Percentiles rank a stretch among this genome's conserved stretches.
These are phyloP conservation scores for Phycomyces nitens DNA, from an alignment of 192 early-diverging fungal genomes.

Conservation along the genomic window DNA sequence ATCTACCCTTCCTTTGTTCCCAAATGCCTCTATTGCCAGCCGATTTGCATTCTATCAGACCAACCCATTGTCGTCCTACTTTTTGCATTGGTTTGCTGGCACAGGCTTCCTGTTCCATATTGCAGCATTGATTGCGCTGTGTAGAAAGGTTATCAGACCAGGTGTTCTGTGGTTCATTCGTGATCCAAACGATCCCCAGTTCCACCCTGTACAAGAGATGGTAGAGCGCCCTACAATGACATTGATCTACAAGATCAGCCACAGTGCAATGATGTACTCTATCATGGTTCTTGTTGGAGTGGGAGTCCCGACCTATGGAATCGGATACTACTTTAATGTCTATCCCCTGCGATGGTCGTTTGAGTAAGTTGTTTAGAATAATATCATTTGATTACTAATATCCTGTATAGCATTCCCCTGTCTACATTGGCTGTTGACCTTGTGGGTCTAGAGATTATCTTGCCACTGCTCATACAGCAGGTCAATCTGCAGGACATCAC, in stretches of 20 bases:
- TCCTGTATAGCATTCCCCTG: slow-evolving; percentile 37
- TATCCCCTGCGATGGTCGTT: slow-evolving; percentile 67
- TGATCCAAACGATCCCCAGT: slow-evolving; percentile 93
- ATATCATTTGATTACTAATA: background rate
- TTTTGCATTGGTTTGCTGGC: slow-evolving; percentile 90
- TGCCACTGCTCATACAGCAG: slow-evolving; percentile 61
- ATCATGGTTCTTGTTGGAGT: slow-evolving; percentile 72
- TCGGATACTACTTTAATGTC: slow-evolving; percentile 33
- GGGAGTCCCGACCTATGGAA: slow-evolving; percentile 50
- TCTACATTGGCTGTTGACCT: slow-evolving; percentile 78
- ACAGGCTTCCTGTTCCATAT: slow-evolving; percentile 94
- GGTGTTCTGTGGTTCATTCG: slow-evolving; percentile 99
- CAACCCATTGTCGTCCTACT: slow-evolving; percentile 62
- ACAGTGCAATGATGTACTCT: slow-evolving; percentile 83
- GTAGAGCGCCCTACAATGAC: slow-evolving; percentile 69
- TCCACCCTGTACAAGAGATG: slow-evolving; percentile 93
- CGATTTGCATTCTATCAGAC: slow-evolving; percentile 58
- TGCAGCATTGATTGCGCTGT: slow-evolving; percentile 79
- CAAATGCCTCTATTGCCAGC: slow-evolving; percentile 49
- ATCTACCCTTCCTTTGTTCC: slow-evolving; percentile 75
- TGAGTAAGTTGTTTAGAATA: slow-evolving; percentile 43
- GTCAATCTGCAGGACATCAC: slow-evolving; percentile 61
- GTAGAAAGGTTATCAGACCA: slow-evolving; percentile 79
- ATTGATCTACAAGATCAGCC: slow-evolving; percentile 81
- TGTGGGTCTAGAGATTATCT: slow-evolving; percentile 66